Conservation (phyloP, 768 basidiomycete genomes). For the Boletellus ananas region DNA sequence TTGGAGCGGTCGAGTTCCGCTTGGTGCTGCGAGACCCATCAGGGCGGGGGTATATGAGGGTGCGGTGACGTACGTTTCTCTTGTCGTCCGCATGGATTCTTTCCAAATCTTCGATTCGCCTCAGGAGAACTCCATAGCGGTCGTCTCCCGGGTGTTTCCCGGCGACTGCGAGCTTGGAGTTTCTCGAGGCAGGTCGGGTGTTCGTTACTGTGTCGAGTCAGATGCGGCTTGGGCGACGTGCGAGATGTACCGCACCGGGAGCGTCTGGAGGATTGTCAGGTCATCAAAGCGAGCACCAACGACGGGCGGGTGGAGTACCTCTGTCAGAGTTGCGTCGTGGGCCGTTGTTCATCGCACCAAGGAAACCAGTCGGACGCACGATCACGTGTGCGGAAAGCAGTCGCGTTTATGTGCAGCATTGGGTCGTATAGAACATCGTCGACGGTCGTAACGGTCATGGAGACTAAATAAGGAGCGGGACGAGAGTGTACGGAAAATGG, state of each 20-base stretch:
- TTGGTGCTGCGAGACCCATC: conserved; percentile 45
- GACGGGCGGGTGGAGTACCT: not conserved
- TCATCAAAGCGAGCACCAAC: not conserved
- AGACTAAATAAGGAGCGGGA: conserved; percentile 10
- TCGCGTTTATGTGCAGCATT: conserved; percentile 20
- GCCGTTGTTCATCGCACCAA: conserved; percentile 37
- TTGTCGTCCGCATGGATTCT: conserved; percentile 60
- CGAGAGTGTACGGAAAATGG: conserved; percentile 1
- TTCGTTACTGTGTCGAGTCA: conserved; percentile 31
- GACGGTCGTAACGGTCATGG: conserved; percentile 25
- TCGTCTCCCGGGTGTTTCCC: conserved; percentile 33
- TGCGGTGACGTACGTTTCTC: conserved; percentile 46
- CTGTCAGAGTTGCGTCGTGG: conserved; percentile 30
- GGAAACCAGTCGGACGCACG: conserved; percentile 21
- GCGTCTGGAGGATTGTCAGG: conserved; percentile 37
- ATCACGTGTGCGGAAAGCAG: conserved; percentile 26
- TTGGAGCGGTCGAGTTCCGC: conserved; percentile 57
- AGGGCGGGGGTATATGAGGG: not conserved
- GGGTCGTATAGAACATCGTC: conserved; percentile 29
- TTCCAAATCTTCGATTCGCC: conserved; percentile 64
- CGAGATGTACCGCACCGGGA: conserved; percentile 34
- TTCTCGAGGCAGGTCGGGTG: conserved; percentile 23
- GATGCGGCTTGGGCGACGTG: not conserved
- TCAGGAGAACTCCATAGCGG: conserved; percentile 52
- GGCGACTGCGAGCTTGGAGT: conserved; percentile 18